A percentile compares a stretch with the other conserved stretches of the same genome.
phyloP scores from a whole-genome alignment of 2,329 filamentous ascomycete genomes.

The Diaporthe citri region DNA sequence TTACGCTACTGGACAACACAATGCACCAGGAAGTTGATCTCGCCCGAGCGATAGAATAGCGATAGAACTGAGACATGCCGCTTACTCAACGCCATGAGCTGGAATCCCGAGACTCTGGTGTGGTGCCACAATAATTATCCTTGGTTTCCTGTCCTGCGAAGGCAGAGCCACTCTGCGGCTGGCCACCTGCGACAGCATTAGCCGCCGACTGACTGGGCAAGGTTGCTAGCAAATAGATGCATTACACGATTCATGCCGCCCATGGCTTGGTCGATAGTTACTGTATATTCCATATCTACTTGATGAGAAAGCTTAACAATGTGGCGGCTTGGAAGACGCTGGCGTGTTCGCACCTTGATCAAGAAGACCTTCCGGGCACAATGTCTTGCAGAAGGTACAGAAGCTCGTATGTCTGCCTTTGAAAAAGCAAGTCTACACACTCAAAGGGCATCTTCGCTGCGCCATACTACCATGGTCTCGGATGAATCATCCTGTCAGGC shows the following conservation, averaged over 20 bases:
- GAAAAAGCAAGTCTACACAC: neutral
- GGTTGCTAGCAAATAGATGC: too few relatives aligned
- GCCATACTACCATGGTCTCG: neutral
- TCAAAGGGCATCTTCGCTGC: neutral
- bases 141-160: neutral
- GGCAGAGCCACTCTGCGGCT: too few relatives aligned
- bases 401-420: neutral
- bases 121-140: neutral
- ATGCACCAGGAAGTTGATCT: too few relatives aligned
- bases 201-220: too few relatives aligned
- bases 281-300: neutral
- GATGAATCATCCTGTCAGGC: too few relatives aligned
- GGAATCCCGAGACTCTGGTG: neutral
- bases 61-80: neutral
- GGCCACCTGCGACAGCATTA: neutral
- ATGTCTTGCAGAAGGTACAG: neutral
- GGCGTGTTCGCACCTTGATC: too few relatives aligned
- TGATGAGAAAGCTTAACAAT: neutral
- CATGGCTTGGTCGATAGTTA: too few relatives aligned
- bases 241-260: too few relatives aligned
- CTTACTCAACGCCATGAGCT: neutral
- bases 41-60: neutral
- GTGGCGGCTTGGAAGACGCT: too few relatives aligned
- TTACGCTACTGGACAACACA: neutral
- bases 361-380: too few relatives aligned